Evolutionary conservation across 75 land plant species (phyloP), one percentile per base, ranked within the genome.

Genomic region (Pinus albicaulis): DNA sequence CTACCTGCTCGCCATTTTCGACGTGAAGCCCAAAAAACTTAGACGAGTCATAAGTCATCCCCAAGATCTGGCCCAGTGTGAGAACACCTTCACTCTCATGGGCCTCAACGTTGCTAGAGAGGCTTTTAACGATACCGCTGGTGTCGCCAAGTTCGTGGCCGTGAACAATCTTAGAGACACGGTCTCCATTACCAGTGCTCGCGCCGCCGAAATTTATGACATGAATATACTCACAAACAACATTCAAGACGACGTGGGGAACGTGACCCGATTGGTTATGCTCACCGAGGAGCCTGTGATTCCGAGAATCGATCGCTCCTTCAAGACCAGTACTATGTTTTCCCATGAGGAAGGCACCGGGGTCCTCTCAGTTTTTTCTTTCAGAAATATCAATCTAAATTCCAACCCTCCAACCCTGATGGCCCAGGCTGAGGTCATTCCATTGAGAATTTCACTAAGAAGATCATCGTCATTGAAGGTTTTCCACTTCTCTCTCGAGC

Each of bases 101-200:
- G 89, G 87, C 75, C 84, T 85, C 58, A 76, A 77, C 59, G 87
- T 80, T 22, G 83, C 87, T 25, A 80, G 92, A 55, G 93, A 91
- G 74, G 89, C 89, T 75, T 83, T 91, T 34, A 91, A 91, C 73
- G 93, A 91, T 69, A 91, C 93, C 5, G 93, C 93, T 20, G 91
- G 91, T 6, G 93, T 91, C 19, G 93, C 91, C 12, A 84, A 89
- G 82, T 79, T 59, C 70, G 75, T 86, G 6, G 82, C 86, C 15
- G 76, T 12, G 57, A 79, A 83, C 31, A 72, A 76, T 20, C 82
- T 86, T 23, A 57, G 86, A 1, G 87, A 86, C 68, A 84, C 86
- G 2, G 87, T 72, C 4, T 82, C 86, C 15, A 74, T 86, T 11
- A 86, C 87, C n/a, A 78, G 81, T 56, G 64, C 52, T 14, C 77